A percentile compares a stretch with the other conserved stretches of the same genome.
phyloP scores from a whole-genome alignment of 176 grass and related monocot species.

The Tuctoria greenei region DNA sequence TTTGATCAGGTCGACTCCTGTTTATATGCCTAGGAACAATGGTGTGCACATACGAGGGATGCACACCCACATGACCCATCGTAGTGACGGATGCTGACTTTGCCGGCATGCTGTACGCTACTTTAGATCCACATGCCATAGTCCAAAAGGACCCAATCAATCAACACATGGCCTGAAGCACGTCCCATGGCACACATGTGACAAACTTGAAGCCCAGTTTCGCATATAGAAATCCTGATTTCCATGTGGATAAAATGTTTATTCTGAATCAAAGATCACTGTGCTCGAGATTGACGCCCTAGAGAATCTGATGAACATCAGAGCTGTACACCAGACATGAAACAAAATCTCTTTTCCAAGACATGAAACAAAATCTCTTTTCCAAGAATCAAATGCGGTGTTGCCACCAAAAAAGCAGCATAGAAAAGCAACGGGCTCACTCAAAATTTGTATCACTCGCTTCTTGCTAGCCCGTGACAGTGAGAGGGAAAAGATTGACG shows the following conservation, averaged over 20 bases:
- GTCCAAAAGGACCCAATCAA: background rate
- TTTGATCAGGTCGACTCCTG: background rate
- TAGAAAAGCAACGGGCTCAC: background rate
- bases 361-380: background rate
- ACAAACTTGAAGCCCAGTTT: background rate
- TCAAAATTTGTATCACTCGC: background rate
- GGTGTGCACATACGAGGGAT: background rate
- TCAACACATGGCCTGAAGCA: background rate
- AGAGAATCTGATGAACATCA: background rate
- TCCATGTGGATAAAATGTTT: background rate
- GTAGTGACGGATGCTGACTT: no score
- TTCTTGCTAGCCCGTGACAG: background rate
- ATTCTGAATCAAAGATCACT: no score
- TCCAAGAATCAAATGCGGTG: background rate
- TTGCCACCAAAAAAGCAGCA: background rate
- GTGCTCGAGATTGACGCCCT: no score
- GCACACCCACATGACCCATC: background rate
- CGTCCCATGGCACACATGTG: background rate
- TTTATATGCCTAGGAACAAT: background rate
- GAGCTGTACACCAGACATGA: no score
- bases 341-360: no score
- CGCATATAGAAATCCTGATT: background rate
- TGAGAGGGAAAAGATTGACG: background rate
- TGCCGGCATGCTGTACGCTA: no score
- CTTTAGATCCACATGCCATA: no score